These are phyloP conservation scores for Arctium lappa DNA, from an alignment of 129 eudicot genomes.

Conservation along the genomic window DNA sequence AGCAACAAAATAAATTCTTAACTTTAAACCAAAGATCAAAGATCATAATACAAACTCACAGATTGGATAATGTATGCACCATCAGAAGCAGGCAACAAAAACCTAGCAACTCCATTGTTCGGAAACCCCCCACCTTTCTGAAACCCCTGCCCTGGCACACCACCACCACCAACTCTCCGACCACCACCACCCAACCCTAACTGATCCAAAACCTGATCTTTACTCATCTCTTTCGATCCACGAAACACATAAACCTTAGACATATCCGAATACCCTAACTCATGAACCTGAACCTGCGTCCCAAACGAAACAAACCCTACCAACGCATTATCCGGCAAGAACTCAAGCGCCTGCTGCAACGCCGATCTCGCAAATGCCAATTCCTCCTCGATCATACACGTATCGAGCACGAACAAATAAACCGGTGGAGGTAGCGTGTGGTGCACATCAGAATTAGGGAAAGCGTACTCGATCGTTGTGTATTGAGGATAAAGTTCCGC, in stretches of 20 bases:
- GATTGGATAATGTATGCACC: conserved; percentile 72
- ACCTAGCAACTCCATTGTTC: conserved; percentile 54
- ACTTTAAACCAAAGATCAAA: background rate
- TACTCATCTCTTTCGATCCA: conserved; percentile 74
- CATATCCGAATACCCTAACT: conserved; percentile 83
- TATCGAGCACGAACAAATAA: conserved; percentile 72
- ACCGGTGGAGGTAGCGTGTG: conserved; percentile 38
- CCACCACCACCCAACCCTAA: conserved; percentile 50
- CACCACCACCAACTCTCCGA: conserved; percentile 40
- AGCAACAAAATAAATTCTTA: background rate
- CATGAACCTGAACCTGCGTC: conserved; percentile 95
- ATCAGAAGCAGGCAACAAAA: conserved; percentile 89
- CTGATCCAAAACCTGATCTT: conserved; percentile 96
- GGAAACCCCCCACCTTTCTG: conserved; percentile 43
- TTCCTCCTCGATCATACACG: conserved; percentile 91
- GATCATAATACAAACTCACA: conserved; percentile 34
- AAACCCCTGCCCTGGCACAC: conserved; percentile 48
- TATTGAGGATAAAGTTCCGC: conserved; percentile 82
- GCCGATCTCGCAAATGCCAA: conserved; percentile 69
- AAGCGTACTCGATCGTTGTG: conserved; percentile 52
- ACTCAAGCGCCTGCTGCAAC: conserved; percentile 66
- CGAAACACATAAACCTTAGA: conserved; percentile 77
- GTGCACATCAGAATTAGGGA: conserved; percentile 11
- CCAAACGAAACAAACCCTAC: conserved; percentile 90
- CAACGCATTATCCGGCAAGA: conserved; percentile 80